Evolutionary conservation across 2,329 filamentous ascomycete genomes (phyloP), one percentile per base, ranked within the genome.

Genomic region (Diaporthe sp.): DNA sequence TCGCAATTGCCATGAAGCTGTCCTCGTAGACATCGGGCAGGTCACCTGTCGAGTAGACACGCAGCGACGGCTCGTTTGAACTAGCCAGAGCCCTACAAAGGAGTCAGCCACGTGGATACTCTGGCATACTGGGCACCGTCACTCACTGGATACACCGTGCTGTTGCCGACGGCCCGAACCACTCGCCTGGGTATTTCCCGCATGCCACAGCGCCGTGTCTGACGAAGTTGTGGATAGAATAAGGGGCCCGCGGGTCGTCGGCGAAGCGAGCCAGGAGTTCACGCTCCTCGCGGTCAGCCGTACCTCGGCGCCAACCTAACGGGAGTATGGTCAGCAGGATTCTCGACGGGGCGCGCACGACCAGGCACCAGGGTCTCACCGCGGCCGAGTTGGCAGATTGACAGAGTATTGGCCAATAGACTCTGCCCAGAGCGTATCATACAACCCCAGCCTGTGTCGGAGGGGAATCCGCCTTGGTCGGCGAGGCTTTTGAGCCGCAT

Each of bases 341-440:
- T 8, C 3, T 68, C 39, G 4, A 25, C 39, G 53, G 25, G 17
- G 65, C 42, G 20, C 44, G 22, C 47, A 37, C 6, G 8, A 57
- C 31, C 28, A 34, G 25, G 31, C 8, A 65, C 37, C 39, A n/a
- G 28, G 25, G 73, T 77, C 85, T 78, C 88, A 95, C 94, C 94
- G 89, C 97, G 92, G 28, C 97, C 96, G 31, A 98, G 86, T 53
- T 90, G 88, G 65, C 96, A 86, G 73, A 94, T 89, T 25, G 91
- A 85, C 80, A 98, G 88, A 1, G 96, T 90, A 84, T 98, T 99
- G 60, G 96, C 96, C 57, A 99, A 87, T 37, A 99, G 88, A 81
- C 95, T 96, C 86, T 99, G 97, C 4, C 97, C 97, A 8, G 96
- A 98, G 76, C 97, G 90, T 80, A 99, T 98, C 97, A 99, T 99